Percentiles rank a stretch among this genome's conserved stretches.
Evolutionary conservation across 768 basidiomycete species (phyloP).

Genomic region (Paxillus rubicundulus): DNA sequence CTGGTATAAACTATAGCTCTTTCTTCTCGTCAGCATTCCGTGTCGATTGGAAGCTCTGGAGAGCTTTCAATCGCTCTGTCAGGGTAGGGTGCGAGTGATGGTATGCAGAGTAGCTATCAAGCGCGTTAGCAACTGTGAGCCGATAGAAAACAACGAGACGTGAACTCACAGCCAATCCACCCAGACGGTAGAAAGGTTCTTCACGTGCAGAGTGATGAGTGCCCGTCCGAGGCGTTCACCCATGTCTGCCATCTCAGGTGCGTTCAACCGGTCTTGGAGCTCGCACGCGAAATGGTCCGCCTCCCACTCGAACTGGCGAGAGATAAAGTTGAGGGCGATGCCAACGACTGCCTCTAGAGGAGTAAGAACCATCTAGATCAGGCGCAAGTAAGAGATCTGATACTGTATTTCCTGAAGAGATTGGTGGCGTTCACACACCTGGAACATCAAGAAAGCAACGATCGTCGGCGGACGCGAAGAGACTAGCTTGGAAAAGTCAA

Average conservation of each 20-base stretch:
- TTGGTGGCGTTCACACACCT: constrained; percentile 36
- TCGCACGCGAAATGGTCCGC: constrained; percentile 87
- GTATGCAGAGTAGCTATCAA: constrained; percentile 83
- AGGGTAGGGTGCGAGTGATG: constrained; percentile 96
- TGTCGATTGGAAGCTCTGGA: constrained; percentile 63
- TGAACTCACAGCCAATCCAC: constrained; percentile 81
- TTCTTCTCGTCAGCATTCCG: constrained; percentile 30
- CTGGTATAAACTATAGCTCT: constrained; percentile 14
- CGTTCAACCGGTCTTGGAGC: constrained; percentile 47
- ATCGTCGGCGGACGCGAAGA: constrained; percentile 73
- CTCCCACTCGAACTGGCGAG: constrained; percentile 87
- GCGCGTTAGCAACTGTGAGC: background rate
- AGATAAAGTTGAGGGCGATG: constrained; percentile 77
- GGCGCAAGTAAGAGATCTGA: background rate
- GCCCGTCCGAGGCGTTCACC: constrained; percentile 82
- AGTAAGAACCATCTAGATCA: constrained; percentile 66
- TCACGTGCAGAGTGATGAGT: constrained; percentile 81
- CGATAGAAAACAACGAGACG: background rate
- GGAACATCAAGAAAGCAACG: constrained; percentile 84
- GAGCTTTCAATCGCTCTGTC: constrained; percentile 80
- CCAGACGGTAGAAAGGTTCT: constrained; percentile 92
- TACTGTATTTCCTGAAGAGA: background rate
- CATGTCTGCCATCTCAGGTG: constrained; percentile 73
- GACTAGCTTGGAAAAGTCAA: constrained; percentile 70
- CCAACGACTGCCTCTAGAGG: constrained; percentile 74